Percentiles rank a stretch among this genome's conserved stretches.
Conservation (phyloP, 148 eudicot genomes). For the Spergularia marina region DNA sequence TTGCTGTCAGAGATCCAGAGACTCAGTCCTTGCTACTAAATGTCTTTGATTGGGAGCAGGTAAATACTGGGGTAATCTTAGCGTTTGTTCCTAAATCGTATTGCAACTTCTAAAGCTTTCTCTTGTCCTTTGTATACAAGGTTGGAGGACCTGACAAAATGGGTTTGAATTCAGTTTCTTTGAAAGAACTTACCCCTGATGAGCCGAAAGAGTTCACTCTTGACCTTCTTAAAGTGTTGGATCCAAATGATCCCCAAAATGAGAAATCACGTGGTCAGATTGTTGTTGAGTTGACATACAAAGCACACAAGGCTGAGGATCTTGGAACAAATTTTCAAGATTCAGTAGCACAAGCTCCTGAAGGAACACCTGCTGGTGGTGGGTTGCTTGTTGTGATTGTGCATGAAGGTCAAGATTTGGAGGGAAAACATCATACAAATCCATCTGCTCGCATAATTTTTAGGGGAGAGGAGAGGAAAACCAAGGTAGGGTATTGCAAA, state of each 20-base stretch:
- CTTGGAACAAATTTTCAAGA: conserved; percentile 45
- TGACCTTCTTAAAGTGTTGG: conserved; percentile 60
- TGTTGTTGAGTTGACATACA: conserved; percentile 62
- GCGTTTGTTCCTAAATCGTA: neutral
- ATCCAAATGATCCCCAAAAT: conserved; percentile 65
- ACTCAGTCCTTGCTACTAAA: conserved; percentile 54
- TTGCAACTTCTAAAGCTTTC: conserved; percentile 3
- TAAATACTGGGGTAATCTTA: conserved; percentile 11
- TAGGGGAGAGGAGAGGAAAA: conserved; percentile 86
- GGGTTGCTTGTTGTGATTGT: conserved; percentile 64
- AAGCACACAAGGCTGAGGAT: conserved; percentile 71
- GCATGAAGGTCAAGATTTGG: conserved; percentile 81
- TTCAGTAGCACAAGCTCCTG: conserved; percentile 55
- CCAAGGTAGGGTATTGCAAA: conserved; percentile 52
- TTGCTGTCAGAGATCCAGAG: conserved; percentile 74
- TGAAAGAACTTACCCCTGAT: conserved; percentile 71
- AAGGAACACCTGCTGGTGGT: conserved; percentile 80
- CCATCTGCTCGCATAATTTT: conserved; percentile 69
- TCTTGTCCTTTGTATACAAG: conserved; percentile 28
- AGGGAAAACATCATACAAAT: conserved; percentile 91
- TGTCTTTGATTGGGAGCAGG: conserved; percentile 96
- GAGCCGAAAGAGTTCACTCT: conserved; percentile 60
- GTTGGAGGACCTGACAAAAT: conserved; percentile 83
- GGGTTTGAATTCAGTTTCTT: conserved; percentile 71
- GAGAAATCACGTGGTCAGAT: conserved; percentile 81